These are phyloP conservation scores for Tuber magnatum DNA, from an alignment of 495 filamentous ascomycete species.

Conservation along the genomic window DNA sequence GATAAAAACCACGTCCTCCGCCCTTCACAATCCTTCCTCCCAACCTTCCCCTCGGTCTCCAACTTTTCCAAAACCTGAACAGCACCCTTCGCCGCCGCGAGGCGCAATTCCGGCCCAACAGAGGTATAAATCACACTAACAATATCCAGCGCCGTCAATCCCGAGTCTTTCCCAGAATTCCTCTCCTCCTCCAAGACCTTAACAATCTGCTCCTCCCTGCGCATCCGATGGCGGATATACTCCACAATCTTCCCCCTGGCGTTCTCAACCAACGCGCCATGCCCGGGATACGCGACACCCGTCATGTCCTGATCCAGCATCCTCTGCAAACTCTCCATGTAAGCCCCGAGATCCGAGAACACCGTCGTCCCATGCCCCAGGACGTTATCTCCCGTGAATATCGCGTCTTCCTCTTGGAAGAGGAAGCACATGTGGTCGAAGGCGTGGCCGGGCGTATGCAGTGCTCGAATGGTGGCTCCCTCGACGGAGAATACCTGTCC, in stretches of 20 bases:
- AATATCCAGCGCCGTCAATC: conserved; percentile 67
- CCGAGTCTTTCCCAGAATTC: conserved; percentile 35
- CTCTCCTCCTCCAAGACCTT: conserved; percentile 52
- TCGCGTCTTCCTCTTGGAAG: conserved; percentile 60
- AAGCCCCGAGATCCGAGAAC: conserved; percentile 72
- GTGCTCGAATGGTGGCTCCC: conserved; percentile 68
- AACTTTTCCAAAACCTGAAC: conserved; percentile 64
- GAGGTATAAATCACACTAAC: conserved; percentile 79
- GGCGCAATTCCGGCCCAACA: conserved; percentile 65
- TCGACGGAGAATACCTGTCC: conserved; percentile 66
- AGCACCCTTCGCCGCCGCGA: conserved; percentile 63
- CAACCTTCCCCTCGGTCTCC: conserved; percentile 57
- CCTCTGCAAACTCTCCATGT: conserved; percentile 62
- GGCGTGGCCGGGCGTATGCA: conserved; percentile 79
- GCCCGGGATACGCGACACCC: conserved; percentile 79
- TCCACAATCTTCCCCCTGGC: conserved; percentile 59
- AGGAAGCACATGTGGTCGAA: conserved; percentile 73
- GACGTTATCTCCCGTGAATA: conserved; percentile 94
- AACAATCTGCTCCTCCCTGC: conserved; percentile 75
- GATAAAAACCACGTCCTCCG: conserved; percentile 49
- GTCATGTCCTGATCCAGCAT: conserved; percentile 55
- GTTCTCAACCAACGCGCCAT: conserved; percentile 68
- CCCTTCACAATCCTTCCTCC: conserved; percentile 46
- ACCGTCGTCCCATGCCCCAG: conserved; percentile 89
- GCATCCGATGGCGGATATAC: conserved; percentile 72